Evolutionary conservation across 1,284 basidiomycete genomes (phyloP).

Genomic region (Cutaneotrichosporon sp.): DNA sequence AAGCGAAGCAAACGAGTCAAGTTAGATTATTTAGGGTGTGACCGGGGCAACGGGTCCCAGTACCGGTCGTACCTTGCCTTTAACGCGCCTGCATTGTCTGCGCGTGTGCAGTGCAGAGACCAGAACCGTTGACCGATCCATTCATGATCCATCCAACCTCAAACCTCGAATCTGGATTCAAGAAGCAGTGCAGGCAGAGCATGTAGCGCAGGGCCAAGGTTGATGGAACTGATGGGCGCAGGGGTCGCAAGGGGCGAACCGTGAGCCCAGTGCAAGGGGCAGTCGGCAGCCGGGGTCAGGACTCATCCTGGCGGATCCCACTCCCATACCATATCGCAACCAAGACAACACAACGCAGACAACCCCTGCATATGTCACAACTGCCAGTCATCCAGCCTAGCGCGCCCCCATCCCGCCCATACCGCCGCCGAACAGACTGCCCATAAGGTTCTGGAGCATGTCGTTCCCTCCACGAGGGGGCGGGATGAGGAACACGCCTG

Average conservation of each 20-base stretch:
- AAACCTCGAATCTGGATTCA: too few relatives aligned
- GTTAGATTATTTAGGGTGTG: too few relatives aligned
- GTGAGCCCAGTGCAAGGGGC: too few relatives aligned
- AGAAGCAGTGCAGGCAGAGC: too few relatives aligned
- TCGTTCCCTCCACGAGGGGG: slow-evolving; percentile 70
- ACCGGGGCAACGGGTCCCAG: too few relatives aligned
- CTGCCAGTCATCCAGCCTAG: neutral
- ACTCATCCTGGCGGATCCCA: neutral
- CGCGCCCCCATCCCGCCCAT: slow-evolving; percentile 19
- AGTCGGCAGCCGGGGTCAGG: too few relatives aligned
- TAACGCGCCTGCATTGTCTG: neutral
- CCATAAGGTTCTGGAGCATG: slow-evolving; percentile 77
- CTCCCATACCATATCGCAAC: neutral
- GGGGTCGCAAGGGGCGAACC: too few relatives aligned
- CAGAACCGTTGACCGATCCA: neutral
- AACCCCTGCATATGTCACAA: slow-evolving; percentile 2
- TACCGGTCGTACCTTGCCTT: neutral
- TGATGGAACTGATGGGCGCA: too few relatives aligned
- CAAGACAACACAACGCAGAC: neutral
- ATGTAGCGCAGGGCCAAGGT: too few relatives aligned
- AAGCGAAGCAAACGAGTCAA: neutral
- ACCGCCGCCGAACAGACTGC: slow-evolving; percentile 70
- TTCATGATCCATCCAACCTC: neutral
- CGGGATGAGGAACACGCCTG: slow-evolving; percentile 72
- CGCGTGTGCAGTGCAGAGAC: neutral